Evolutionary conservation across 78 protist species (phyloP), one percentile per base, ranked within the genome.

Genomic region (Dictyostelium capitatum): DNA sequence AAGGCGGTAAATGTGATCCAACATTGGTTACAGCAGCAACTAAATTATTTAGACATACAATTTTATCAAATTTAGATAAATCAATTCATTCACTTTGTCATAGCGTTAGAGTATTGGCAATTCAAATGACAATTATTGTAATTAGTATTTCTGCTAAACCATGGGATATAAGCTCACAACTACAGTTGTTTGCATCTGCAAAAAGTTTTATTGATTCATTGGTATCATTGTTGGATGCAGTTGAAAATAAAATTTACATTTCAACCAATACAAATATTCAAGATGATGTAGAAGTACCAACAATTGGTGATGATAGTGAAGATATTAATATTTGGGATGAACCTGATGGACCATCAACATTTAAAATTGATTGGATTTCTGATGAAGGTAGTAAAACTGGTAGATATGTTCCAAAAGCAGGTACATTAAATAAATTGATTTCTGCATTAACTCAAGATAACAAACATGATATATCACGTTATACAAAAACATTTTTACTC

Each of bases 371-470:
- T 25, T 87, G 93, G 93, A 64, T 77, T n/a, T 64, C 79, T 20
- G 93, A 87, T 50, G 93, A 87, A n/a, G 93, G 93, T 11, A 43
- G 54, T 23, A 87, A 87, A 82, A 87, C 93, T 5, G 93, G 93
- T n/a, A 30, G 84, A 37, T 77, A 78, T 10, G 84, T 87, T 11
- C 93, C 93, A 14, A 91, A 82, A 43, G 90, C 96, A 30, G 96
- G 93, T 23, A 82, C 95, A 1, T 32, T 94, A 3, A 94, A 94
- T 89, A 94, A 87, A 69, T 32, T 94, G 23, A 43, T 94, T 1
- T 89, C 89, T 1, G 51, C 64, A n/a, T 47, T 94, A 12, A 94
- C 96, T 46, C 51, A 53, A 7, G 90, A 80, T 14, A 85, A 83
- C 3, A 48, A 50, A 56, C 77, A 89, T 62, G 96, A 94, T 78